These are phyloP conservation scores for Musa balbisiana DNA, from an alignment of 202 grass and related monocot species.

Conservation along the genomic window DNA sequence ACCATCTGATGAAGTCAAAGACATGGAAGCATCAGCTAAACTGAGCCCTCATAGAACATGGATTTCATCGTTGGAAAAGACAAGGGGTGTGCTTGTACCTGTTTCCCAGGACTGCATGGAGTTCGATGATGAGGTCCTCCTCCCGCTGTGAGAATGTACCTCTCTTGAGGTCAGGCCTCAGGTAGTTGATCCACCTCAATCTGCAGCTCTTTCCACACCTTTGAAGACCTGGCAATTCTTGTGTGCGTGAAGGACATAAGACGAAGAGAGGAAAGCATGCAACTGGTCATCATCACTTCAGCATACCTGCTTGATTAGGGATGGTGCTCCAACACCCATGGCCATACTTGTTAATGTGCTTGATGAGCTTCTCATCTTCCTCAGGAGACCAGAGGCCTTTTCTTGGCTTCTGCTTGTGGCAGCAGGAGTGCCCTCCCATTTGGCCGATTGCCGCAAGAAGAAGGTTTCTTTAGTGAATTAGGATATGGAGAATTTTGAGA, in stretches of 20 bases:
- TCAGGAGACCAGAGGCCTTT: constrained; percentile 96
- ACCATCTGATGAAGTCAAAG: constrained; percentile 43
- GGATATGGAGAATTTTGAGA: too few species aligned
- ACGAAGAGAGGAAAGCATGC: too few species aligned
- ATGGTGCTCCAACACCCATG: constrained; percentile 95
- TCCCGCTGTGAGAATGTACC: constrained; percentile 67
- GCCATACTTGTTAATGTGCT: constrained; percentile 83
- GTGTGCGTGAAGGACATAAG: background rate
- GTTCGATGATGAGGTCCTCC: constrained; percentile 67
- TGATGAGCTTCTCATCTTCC: constrained; percentile 91
- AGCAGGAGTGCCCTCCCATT: constrained; percentile 85
- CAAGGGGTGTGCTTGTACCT: background rate
- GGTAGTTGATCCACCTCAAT: constrained; percentile 27
- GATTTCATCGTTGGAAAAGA: background rate
- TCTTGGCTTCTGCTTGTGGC: constrained; percentile 81
- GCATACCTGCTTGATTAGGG: constrained; percentile 69
- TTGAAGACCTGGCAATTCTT: constrained; percentile 4
- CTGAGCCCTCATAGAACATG: background rate
- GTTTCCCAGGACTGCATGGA: constrained; percentile 68
- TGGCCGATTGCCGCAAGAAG: too few species aligned
- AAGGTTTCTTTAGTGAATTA: too few species aligned
- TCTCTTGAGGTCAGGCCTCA: constrained; percentile 30
- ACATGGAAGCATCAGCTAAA: background rate
- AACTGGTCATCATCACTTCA: too few species aligned
- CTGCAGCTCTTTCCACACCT: constrained; percentile 25